A percentile compares a stretch with the other conserved stretches of the same genome.
phyloP scores from a whole-genome alignment of 257 asterid genomes.

The Coffea canephora region DNA sequence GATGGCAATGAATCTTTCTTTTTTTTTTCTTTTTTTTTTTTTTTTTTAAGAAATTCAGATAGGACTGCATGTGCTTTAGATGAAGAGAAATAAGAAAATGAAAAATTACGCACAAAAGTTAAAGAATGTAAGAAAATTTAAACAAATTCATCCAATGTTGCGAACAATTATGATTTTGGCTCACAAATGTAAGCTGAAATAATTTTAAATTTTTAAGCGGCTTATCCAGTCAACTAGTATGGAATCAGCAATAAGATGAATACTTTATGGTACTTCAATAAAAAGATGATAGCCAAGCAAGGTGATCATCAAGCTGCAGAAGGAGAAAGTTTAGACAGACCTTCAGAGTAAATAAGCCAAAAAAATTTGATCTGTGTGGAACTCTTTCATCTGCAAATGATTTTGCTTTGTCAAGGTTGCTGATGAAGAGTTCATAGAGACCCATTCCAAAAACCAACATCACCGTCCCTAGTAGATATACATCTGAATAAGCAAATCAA shows the following conservation, averaged over 20 bases:
- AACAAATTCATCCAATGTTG: too few species aligned
- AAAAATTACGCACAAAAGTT: not conserved
- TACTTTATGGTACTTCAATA: not conserved
- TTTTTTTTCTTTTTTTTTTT: too few species aligned
- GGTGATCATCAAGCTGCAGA: not conserved
- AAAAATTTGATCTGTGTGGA: constrained; percentile 56
- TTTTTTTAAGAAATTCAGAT: too few species aligned
- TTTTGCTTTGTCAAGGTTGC: constrained; percentile 72
- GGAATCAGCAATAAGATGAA: not conserved
- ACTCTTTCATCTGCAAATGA: constrained; percentile 45
- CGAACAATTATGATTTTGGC: too few species aligned
- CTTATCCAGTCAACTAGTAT: too few species aligned
- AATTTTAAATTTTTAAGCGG: too few species aligned
- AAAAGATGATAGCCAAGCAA: not conserved
- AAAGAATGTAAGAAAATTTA: too few species aligned
- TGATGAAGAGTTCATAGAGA: constrained; percentile 93
- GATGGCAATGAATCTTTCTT: too few species aligned
- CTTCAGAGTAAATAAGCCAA: constrained; percentile 83
- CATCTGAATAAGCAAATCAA: constrained; percentile 38
- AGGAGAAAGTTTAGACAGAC: constrained; percentile 27
- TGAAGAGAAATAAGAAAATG: not conserved
- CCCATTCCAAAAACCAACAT: constrained; percentile 98
- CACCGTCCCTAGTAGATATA: constrained; percentile 88
- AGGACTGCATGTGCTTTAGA: not conserved
- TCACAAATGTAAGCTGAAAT: too few species aligned